Conservation (phyloP, 805 yeast genomes). For the Candida nanaspora region DNA sequence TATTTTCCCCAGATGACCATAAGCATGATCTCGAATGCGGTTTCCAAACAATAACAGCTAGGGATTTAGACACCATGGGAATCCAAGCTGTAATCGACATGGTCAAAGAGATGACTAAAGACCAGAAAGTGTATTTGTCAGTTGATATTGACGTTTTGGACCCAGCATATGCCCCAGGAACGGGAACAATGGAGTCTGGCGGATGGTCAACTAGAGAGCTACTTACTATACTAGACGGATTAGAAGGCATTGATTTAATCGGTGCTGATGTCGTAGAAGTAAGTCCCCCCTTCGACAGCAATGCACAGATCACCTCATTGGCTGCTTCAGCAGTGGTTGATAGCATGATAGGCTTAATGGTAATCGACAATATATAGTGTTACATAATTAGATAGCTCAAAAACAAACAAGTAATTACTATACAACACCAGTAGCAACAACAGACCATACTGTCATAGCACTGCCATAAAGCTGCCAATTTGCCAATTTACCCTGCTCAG, state of each 20-base stretch:
- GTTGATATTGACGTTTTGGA: conserved; percentile 61
- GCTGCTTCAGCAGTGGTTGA: conserved; percentile 62
- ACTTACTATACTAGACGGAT: conserved; percentile 47
- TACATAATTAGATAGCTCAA: too few relatives aligned
- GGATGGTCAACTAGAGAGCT: conserved; percentile 67
- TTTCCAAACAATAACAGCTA: conserved; percentile 36
- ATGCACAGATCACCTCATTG: conserved; percentile 52
- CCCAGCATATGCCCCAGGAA: conserved; percentile 68
- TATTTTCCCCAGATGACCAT: conserved; percentile 26
- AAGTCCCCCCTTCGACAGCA: conserved; percentile 53
- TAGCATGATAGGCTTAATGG: conserved; percentile 39
- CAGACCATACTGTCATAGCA: not conserved
- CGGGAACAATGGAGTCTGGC: conserved; percentile 75
- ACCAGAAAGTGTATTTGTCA: conserved; percentile 35
- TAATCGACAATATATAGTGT: too few relatives aligned
- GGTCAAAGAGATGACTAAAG: conserved; percentile 29
- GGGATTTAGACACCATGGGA: conserved; percentile 37
- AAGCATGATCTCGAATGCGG: conserved; percentile 44
- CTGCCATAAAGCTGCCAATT: too few relatives aligned
- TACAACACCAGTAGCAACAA: not conserved
- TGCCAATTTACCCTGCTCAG: too few relatives aligned
- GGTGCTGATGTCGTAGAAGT: conserved; percentile 80
- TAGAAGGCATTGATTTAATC: conserved; percentile 53
- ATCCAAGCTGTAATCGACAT: conserved; percentile 26
- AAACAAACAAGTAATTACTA: too few relatives aligned